Evolutionary conservation across 768 basidiomycete genomes (phyloP), one percentile per base, ranked within the genome.

Genomic region (Lactifluus subvellereus): DNA sequence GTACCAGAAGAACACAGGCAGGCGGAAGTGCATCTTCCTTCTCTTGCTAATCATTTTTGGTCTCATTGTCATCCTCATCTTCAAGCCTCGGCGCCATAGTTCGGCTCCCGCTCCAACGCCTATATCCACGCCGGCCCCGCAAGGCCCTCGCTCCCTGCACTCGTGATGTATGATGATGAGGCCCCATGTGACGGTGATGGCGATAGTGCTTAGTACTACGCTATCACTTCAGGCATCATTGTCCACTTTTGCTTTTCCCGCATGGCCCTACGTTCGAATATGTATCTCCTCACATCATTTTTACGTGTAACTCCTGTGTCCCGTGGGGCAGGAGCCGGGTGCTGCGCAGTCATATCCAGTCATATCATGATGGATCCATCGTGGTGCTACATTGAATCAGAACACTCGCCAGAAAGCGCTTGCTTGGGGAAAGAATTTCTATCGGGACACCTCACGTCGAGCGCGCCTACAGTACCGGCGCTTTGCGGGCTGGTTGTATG

Each of bases 1-100:
- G 67, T 96, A 98, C 76, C 97, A 99, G 77, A 88, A 88, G 71
- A 94, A 89, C 71, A 94, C 95, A 2, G 94, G 96, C 47, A 83
- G 92, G 71, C 82, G 96, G 75, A 87, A 89, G 73, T 93, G 94
- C 74, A 98, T 99, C 61, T 89, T 98, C 72, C 81, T 98, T 52
- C 82, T 99, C 45, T 66, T 98, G 52, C 82, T 99, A 42, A 82
- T 96, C 71, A 95, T 98, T 69, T 82, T 94, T 70, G 92, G 89
- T 14, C 82, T 94, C 60, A 82, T 96, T 70, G 69, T 98, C 66
- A 84, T 94, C 54, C 82, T 99, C 70, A 88, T 98, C 61, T 92
- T 96, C 80, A 98, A 97, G 77, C 94, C 95, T 49, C 86, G 85
- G 72, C 77, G 80, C 68, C 83, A 79, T 61, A 66, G 72, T 53